These are phyloP conservation scores for Furculomyces boomerangus DNA, from an alignment of 371 early-diverging fungal genomes.

Conservation along the genomic window DNA sequence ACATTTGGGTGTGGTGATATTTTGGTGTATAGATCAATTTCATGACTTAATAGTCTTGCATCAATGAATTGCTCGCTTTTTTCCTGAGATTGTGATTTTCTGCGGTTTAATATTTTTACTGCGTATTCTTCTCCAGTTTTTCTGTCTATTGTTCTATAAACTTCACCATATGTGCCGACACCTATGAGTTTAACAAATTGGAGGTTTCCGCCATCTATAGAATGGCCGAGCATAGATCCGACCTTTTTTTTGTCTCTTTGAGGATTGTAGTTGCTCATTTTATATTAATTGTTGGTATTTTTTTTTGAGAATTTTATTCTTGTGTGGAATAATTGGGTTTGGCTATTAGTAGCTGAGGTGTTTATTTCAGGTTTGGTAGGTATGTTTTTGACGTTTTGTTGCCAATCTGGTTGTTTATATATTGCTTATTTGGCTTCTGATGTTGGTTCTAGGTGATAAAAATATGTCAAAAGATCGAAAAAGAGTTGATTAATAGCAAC, in stretches of 20 bases:
- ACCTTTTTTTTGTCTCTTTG: neutral
- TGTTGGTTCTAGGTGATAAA: too few species aligned
- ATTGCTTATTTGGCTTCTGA: too few species aligned
- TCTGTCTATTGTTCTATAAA: conserved; percentile 21
- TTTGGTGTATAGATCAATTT: conserved; percentile 17
- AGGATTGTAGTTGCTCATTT: too few species aligned
- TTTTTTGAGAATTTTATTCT: too few species aligned
- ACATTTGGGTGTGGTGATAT: conserved; percentile 60
- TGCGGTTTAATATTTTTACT: conserved; percentile 20
- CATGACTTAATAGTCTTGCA: conserved; percentile 16
- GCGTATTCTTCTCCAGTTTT: conserved; percentile 16
- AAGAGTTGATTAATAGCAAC: too few species aligned
- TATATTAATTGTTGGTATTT: too few species aligned
- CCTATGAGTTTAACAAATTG: conserved; percentile 24
- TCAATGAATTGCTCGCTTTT: conserved; percentile 5
- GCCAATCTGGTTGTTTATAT: too few species aligned
- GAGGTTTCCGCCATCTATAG: conserved; percentile 21
- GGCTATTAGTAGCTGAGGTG: too few species aligned
- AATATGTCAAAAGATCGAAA: too few species aligned
- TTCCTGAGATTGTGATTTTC: neutral
- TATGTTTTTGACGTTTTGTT: too few species aligned
- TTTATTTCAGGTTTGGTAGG: too few species aligned
- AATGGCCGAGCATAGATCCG: conserved; percentile 16
- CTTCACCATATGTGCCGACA: conserved; percentile 27
- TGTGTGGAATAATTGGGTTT: too few species aligned